Percentiles rank a stretch among this genome's conserved stretches.
These are phyloP conservation scores for Zopfia rhizophila DNA, from an alignment of 2,329 filamentous ascomycete genomes.

Conservation along the genomic window DNA sequence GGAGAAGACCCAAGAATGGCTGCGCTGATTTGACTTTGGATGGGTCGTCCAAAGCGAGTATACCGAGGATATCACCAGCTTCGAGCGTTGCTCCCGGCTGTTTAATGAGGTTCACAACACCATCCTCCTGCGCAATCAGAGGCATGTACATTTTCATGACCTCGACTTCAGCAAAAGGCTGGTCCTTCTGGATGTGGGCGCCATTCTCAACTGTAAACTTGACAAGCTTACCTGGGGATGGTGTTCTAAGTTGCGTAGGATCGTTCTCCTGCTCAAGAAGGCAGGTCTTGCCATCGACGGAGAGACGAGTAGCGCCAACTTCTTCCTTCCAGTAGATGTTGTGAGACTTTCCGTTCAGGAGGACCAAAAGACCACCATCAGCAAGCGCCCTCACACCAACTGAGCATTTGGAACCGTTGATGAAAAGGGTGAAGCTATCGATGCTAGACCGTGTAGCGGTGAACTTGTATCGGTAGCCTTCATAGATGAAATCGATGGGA, in stretches of 20 bases:
- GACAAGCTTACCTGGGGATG: slow-evolving; percentile 96
- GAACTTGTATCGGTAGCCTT: slow-evolving; percentile 96
- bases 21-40: slow-evolving; percentile 96
- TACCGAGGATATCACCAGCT: slow-evolving; percentile 98
- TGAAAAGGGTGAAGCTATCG: slow-evolving; percentile 97
- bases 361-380: slow-evolving; percentile 90
- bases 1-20: slow-evolving; percentile 90
- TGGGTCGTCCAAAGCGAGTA: slow-evolving; percentile 93
- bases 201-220: slow-evolving; percentile 98
- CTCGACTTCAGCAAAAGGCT: slow-evolving; percentile 96
- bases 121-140: slow-evolving; percentile 91
- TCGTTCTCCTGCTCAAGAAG: slow-evolving; percentile 98
- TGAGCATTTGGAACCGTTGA: slow-evolving; percentile 96
- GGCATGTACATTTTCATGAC: slow-evolving; percentile 99
- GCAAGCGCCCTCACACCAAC: slow-evolving; percentile 92
- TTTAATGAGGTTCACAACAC: slow-evolving; percentile 98
- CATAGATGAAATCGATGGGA: slow-evolving; percentile 98
- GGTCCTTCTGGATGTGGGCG: slow-evolving; percentile 88
- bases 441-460: slow-evolving; percentile 91
- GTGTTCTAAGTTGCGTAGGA: slow-evolving; percentile 93
- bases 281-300: slow-evolving; percentile 98
- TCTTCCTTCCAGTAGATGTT: slow-evolving; percentile 99
- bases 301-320: slow-evolving; percentile 92
- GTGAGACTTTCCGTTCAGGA: slow-evolving; percentile 92
- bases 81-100: slow-evolving; percentile 98